Evolutionary conservation across 768 basidiomycete genomes (phyloP).

Genomic region (Phanerochaete sordida): DNA sequence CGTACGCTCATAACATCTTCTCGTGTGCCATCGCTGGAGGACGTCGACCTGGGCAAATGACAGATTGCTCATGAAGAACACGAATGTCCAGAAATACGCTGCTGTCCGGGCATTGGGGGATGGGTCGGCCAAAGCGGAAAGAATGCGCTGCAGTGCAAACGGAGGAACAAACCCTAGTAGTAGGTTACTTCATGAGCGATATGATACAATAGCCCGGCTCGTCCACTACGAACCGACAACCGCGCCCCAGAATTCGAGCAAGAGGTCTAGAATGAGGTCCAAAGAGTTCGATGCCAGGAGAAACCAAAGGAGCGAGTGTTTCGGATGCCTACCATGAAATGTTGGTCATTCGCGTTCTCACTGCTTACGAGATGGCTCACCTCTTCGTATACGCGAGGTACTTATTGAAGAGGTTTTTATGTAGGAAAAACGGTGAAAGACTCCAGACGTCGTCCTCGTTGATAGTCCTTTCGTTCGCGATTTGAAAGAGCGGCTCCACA

Average conservation of each 20-base stretch:
- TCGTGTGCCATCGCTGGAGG: constrained; percentile 61
- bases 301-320: constrained; percentile 57
- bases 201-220: background rate
- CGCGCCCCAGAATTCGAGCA: constrained; percentile 58
- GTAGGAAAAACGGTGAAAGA: constrained; percentile 64
- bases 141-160: constrained; percentile 60
- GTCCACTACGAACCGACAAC: constrained; percentile 36
- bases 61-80: constrained; percentile 58
- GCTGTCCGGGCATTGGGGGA: constrained; percentile 35
- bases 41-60: constrained; percentile 68
- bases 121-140: constrained; percentile 44
- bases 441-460: constrained; percentile 53
- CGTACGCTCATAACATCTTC: constrained; percentile 69
- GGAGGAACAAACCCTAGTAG: constrained; percentile 33
- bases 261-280: constrained; percentile 59
- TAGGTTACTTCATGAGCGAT: background rate
- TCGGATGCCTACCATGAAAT: constrained; percentile 39
- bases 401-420: constrained; percentile 65
- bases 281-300: constrained; percentile 64
- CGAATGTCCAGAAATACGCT: constrained; percentile 57
- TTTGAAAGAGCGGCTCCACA: constrained; percentile 55
- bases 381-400: constrained; percentile 42
- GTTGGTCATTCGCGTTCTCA: background rate
- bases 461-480: constrained; percentile 47
- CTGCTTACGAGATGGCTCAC: constrained; percentile 32